Percentiles rank a stretch among this genome's conserved stretches.
phyloP scores from a whole-genome alignment of 352 stramenopile species.

The Phytopythium oedochilum region DNA sequence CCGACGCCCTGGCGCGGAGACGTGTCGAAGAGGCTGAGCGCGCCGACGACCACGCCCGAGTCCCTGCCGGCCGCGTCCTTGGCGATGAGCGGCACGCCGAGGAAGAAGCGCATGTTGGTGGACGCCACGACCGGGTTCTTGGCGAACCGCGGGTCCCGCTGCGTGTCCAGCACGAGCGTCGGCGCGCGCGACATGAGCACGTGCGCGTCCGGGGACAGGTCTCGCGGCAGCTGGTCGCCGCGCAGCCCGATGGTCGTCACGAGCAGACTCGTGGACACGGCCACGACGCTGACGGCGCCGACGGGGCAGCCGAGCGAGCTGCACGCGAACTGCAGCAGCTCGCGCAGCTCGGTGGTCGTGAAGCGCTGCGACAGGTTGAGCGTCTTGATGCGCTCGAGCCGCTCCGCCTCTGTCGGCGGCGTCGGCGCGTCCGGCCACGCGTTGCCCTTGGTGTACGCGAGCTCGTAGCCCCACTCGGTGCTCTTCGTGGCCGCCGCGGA shows the following conservation, averaged over 20 bases:
- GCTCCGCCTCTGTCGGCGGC: conserved; percentile 43
- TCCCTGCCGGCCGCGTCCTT: too few relatives aligned
- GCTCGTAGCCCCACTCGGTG: conserved; percentile 46
- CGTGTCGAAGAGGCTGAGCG: conserved; percentile 67
- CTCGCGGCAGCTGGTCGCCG: conserved; percentile 71
- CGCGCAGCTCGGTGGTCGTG: conserved; percentile 64
- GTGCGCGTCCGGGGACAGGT: conserved; percentile 70
- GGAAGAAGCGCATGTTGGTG: conserved; percentile 76
- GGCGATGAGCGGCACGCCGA: conserved; percentile 62
- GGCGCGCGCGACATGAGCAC: conserved; percentile 72
- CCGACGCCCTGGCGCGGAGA: conserved; percentile 57
- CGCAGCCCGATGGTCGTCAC: conserved; percentile 71
- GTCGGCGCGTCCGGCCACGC: conserved; percentile 70
- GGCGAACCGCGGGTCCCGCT: conserved; percentile 70
- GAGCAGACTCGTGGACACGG: conserved; percentile 65
- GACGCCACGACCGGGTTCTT: conserved; percentile 72
- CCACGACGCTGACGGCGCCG: conserved; percentile 64
- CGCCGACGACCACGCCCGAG: conserved; percentile 56
- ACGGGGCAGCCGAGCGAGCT: conserved; percentile 68
- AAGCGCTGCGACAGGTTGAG: conserved; percentile 79
- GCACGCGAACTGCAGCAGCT: conserved; percentile 67
- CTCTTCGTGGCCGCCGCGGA: background rate
- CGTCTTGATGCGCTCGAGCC: conserved; percentile 49
- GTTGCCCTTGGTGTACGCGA: conserved; percentile 71
- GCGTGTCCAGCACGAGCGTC: conserved; percentile 67